phyloP scores from a whole-genome alignment of 129 eudicot genomes.

The Ambrosia trifida region DNA sequence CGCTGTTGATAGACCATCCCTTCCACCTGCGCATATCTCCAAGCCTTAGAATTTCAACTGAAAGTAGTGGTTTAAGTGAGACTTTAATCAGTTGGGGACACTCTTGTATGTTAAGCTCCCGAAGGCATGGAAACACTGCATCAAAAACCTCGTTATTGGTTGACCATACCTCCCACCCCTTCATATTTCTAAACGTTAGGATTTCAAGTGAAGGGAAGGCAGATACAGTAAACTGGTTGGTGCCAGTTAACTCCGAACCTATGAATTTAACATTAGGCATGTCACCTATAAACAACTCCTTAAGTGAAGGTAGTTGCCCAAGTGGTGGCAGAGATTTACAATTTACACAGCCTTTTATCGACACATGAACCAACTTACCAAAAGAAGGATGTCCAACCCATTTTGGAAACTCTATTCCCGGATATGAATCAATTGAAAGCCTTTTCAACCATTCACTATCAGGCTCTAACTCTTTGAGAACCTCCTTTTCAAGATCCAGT shows the following conservation, averaged over 20 bases:
- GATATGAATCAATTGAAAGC: not conserved
- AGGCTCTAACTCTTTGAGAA: not conserved
- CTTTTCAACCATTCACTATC: not conserved
- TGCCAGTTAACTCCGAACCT: slow-evolving; percentile 10
- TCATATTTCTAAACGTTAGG: too few relatives aligned
- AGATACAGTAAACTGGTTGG: not conserved
- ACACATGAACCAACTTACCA: not conserved
- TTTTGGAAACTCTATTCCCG: slow-evolving; percentile 10
- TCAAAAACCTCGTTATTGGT: too few relatives aligned
- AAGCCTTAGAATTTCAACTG: too few relatives aligned
- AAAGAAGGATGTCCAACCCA: slow-evolving; percentile 40
- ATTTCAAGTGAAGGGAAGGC: too few relatives aligned
- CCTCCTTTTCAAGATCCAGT: not conserved
- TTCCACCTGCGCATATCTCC: too few relatives aligned
- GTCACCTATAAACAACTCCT: not conserved
- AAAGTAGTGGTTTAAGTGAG: too few relatives aligned
- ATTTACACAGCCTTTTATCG: not conserved
- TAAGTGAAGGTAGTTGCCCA: not conserved
- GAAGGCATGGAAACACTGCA: too few relatives aligned
- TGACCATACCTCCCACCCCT: too few relatives aligned
- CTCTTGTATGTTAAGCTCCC: too few relatives aligned
- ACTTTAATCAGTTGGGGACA: too few relatives aligned
- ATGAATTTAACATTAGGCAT: not conserved
- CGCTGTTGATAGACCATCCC: not conserved
- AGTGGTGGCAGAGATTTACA: slow-evolving; percentile 10